Evolutionary conservation across 2,329 filamentous ascomycete species (phyloP).

Genomic region (Fusarium solani-melongenae): DNA sequence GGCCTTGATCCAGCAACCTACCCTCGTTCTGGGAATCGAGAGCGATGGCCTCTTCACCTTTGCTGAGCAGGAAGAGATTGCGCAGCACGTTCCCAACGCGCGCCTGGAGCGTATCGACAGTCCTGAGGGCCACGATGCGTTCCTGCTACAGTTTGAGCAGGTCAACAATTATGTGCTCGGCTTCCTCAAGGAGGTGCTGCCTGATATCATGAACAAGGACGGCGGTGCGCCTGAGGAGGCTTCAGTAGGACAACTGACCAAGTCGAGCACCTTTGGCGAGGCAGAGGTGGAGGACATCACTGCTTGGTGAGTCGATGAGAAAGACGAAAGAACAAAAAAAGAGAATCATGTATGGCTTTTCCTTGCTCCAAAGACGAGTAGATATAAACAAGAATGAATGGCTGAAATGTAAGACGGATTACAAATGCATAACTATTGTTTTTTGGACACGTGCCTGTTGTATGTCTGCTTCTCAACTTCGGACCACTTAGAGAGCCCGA

Average conservation of each 20-base stretch:
- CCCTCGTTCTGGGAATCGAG: constrained; percentile 92
- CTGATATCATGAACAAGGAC: constrained; percentile 84
- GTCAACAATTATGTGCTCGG: constrained; percentile 88
- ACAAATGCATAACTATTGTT: not conserved
- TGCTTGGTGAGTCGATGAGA: constrained; percentile 74
- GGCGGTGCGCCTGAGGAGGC: constrained; percentile 61
- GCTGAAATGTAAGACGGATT: not conserved
- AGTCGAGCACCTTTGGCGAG: constrained; percentile 93
- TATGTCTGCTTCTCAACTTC: not conserved
- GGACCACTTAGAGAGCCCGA: not conserved
- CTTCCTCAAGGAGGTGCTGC: constrained; percentile 84
- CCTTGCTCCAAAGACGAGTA: constrained; percentile 1
- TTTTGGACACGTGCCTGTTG: not conserved
- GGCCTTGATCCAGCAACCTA: constrained; percentile 85
- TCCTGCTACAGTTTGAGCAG: constrained; percentile 95
- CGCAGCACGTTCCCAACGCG: constrained; percentile 80
- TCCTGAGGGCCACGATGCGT: constrained; percentile 95
- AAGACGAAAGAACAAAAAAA: not conserved
- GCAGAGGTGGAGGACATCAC: constrained; percentile 97
- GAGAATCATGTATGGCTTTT: not conserved
- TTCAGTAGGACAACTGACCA: constrained; percentile 73
- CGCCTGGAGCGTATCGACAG: constrained; percentile 89
- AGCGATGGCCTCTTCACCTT: constrained; percentile 97
- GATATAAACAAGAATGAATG: constrained; percentile 1
- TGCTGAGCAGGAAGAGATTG: constrained; percentile 93